Conservation (phyloP, 257 asterid genomes). For the Rubia yunnanensis region DNA sequence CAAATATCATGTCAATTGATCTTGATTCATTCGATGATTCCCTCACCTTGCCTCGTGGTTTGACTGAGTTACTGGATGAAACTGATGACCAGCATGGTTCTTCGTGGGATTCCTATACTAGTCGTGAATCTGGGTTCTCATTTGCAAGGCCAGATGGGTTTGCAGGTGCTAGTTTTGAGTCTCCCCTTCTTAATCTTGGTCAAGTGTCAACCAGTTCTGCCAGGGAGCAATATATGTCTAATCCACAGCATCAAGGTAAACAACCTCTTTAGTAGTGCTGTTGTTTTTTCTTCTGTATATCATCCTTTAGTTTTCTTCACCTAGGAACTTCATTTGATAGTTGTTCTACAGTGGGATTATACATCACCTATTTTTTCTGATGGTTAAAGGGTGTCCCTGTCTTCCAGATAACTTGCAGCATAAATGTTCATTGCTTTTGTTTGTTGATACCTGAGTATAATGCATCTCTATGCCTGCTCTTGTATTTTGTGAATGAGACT, state of each 20-base stretch:
- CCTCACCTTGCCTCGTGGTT: conserved; percentile 38
- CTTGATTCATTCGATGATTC: conserved; percentile 71
- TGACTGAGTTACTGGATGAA: conserved; percentile 44
- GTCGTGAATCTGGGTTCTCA: conserved; percentile 55
- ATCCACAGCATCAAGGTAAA: conserved; percentile 68
- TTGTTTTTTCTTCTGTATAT: not conserved
- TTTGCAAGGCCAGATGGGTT: conserved; percentile 43
- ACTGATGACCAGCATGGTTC: conserved; percentile 48
- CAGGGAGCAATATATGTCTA: conserved; percentile 50
- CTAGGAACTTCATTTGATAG: not conserved
- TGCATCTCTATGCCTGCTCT: not conserved
- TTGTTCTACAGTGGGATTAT: not conserved
- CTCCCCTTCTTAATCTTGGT: conserved; percentile 20
- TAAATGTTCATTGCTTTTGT: not conserved
- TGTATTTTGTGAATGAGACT: not conserved
- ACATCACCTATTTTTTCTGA: not conserved
- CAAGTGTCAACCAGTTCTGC: conserved; percentile 17
- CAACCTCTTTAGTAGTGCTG: not conserved
- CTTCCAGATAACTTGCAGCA: not conserved
- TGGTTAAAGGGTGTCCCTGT: not conserved
- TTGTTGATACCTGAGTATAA: not conserved
- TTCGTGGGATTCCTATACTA: conserved; percentile 60
- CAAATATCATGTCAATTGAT: conserved; percentile 70
- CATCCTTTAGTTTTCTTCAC: not conserved
- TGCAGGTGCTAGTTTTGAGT: conserved; percentile 30